A percentile compares a stretch with the other conserved stretches of the same genome.
phyloP scores from a whole-genome alignment of 257 asterid species.

The Solanum peruvianum region DNA sequence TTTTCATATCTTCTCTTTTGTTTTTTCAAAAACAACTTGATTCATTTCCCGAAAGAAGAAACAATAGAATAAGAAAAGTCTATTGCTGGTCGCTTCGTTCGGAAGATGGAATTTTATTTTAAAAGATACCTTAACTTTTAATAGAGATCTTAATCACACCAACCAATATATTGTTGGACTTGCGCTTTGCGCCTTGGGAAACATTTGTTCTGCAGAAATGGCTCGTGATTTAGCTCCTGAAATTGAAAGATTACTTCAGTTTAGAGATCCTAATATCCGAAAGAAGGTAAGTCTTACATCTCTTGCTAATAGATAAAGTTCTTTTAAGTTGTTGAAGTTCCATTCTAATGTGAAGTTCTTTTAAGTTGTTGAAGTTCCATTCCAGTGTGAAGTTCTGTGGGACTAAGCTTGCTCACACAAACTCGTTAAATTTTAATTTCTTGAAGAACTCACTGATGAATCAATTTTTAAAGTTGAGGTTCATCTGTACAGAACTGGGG shows the following conservation, averaged over 20 bases:
- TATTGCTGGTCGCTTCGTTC: not conserved
- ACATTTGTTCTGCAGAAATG: constrained; percentile 98
- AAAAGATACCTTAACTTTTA: constrained; percentile 36
- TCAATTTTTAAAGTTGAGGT: not conserved
- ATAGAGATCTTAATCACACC: constrained; percentile 92
- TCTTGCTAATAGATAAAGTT: not conserved
- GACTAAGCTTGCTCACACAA: not conserved
- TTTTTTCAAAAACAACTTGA: not conserved
- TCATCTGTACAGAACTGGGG: not conserved
- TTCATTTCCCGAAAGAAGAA: not conserved
- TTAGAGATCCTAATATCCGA: constrained; percentile 93
- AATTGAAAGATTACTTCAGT: constrained; percentile 88
- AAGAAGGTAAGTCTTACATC: constrained; percentile 57
- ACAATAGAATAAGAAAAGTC: not conserved
- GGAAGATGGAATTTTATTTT: constrained; percentile 1
- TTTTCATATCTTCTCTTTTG: not conserved
- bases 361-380: not conserved
- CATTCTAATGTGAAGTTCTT: not conserved
- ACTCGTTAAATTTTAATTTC: not conserved
- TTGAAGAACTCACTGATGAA: not conserved
- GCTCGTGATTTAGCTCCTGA: constrained; percentile 99
- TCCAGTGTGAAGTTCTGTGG: not conserved
- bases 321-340: not conserved
- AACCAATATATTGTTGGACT: constrained; percentile 97
- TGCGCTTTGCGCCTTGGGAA: constrained; percentile 98